Base-by-base conservation (phyloP, 352 stramenopile genomes). In the Blastocystis sp. region DNA sequence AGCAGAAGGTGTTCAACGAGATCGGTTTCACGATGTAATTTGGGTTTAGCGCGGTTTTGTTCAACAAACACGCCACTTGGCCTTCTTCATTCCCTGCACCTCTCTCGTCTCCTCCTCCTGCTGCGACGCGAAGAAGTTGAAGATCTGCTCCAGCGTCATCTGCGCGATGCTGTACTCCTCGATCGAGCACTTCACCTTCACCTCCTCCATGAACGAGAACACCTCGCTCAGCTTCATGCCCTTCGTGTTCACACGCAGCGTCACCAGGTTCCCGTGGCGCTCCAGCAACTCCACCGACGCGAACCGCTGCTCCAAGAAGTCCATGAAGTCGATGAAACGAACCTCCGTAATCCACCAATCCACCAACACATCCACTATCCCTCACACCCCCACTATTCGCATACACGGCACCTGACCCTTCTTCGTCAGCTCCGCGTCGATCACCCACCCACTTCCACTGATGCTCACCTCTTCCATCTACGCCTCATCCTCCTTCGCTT, bases 91-190 rank as follows among this genome's bases (percentile, higher is more conserved):
- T 57, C 82, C 82, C 52, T 87, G 70, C 9, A 89, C 68, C 38
- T 76, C 66, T 14, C 70, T 62, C 28, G 88, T 84, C 43, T 90
- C 90, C 52, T 92, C 90, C 62, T 91, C 90, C 77, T 92, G 89
- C 69, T 95, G 90, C 9, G 90, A 90, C 1, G 94, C 94, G 78
- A 97, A 96, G 82, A 95, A 91, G 90, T 97, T 95, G 89, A 98
- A 98, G 19, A 97, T 93, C 28, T 94, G 93, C 90, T 98, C 95
- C 0, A 98, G 91, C 0, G 94, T 95, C 57, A 95, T 90, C 87
- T 98, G 94, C 60, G 92, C 95, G 48, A 98, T 91, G 82, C 91
- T 95, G 90, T 97, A 98, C 71, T 95, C 93, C 70, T 92, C 90
- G 66, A 98, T 94, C 14, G 89, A 64, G 69, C 95, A 93, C 34